A percentile compares a stretch with the other conserved stretches of the same genome.
phyloP scores from a whole-genome alignment of 116 monocot species.

The Phalaenopsis hybrid region DNA sequence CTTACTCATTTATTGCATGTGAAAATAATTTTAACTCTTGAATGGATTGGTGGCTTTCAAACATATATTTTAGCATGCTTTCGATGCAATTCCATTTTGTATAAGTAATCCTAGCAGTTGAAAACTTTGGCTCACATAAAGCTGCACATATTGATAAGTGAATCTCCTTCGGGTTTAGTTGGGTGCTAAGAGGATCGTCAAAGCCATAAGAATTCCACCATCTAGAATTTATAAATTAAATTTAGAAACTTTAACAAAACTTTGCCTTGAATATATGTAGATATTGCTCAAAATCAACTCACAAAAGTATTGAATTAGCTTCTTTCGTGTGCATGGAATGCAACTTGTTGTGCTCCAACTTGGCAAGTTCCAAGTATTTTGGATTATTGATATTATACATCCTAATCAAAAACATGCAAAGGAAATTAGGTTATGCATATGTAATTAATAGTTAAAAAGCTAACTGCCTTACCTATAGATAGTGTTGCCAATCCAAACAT shows the following conservation, averaged over 20 bases:
- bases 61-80: conserved; percentile 10
- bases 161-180: conserved; percentile 16
- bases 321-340: conserved; percentile 19
- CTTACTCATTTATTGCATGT: conserved; percentile 16
- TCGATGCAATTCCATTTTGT: conserved; percentile 32
- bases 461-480: conserved; percentile 6
- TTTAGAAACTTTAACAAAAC: background rate
- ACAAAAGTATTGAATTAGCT: conserved; percentile 21
- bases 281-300: conserved; percentile 1
- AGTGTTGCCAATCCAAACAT: conserved; percentile 28
- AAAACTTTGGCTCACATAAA: conserved; percentile 19
- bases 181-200: conserved; percentile 8
- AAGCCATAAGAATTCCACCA: conserved; percentile 30
- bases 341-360: conserved; percentile 21
- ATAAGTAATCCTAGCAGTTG: conserved; percentile 16
- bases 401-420: conserved; percentile 10
- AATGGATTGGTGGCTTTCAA: conserved; percentile 16
- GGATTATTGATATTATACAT: conserved; percentile 30
- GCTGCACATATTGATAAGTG: conserved; percentile 30
- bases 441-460: background rate
- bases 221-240: conserved; percentile 2
- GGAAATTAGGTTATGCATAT: background rate
- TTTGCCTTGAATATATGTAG: background rate
- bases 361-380: conserved; percentile 30
- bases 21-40: conserved; percentile 12